phyloP scores from a whole-genome alignment of 176 grass and related monocot genomes.

The Paspalum vaginatum region DNA sequence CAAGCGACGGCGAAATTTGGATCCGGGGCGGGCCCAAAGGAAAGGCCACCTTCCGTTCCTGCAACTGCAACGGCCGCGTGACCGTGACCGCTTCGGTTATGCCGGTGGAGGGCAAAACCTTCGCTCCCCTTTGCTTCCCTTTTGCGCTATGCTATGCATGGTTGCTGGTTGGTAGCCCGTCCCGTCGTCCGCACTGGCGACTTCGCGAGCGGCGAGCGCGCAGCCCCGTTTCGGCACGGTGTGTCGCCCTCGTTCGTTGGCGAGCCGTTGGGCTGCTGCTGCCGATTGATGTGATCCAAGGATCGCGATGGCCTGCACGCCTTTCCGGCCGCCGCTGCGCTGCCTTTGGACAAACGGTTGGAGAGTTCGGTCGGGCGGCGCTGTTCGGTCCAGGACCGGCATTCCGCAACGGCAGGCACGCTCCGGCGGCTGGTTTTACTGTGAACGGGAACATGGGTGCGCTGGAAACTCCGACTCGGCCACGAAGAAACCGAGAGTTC shows the following conservation, averaged over 20 bases:
- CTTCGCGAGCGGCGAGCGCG: background rate
- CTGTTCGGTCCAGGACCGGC: background rate
- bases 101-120: no score
- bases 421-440: background rate
- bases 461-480: background rate
- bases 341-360: background rate
- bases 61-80: background rate
- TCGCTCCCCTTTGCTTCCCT: constrained; percentile 22
- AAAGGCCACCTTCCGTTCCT: background rate
- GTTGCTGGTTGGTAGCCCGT: background rate
- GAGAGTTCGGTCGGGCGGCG: background rate
- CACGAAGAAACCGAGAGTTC: background rate
- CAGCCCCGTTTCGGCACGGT: background rate
- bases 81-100: no score
- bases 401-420: background rate
- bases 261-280: background rate
- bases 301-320: background rate
- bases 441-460: background rate
- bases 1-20: constrained; percentile 29
- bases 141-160: constrained; percentile 14
- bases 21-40: background rate
- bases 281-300: background rate
- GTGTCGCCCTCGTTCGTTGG: background rate
- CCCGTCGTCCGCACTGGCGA: background rate
- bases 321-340: background rate